Conservation (phyloP, 75 land plant species). For the Sequoiadendron giganteum region DNA sequence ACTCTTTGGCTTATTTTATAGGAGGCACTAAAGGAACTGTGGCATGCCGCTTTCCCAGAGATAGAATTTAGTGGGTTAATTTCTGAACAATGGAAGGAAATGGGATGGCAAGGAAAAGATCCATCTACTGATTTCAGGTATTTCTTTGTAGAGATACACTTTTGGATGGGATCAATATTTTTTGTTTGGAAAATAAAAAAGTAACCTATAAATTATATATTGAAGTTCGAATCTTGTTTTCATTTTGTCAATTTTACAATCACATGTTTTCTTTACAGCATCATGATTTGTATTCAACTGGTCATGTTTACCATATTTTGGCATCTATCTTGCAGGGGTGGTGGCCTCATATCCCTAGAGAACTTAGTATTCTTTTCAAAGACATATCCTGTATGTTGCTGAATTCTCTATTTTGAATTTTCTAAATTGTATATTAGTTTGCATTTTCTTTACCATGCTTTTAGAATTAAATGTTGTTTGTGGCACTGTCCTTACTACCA, state of each 20-base stretch:
- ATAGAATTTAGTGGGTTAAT: conserved; percentile 57
- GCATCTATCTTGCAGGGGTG: conserved; percentile 31
- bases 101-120: conserved; percentile 97
- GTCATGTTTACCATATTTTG: background rate
- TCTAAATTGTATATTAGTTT: background rate
- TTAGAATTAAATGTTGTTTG: background rate
- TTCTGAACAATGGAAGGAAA: conserved; percentile 90
- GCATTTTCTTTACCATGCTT: background rate
- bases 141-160: background rate
- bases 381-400: conserved; percentile 27
- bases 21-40: conserved; percentile 76
- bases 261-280: background rate
- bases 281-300: background rate
- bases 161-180: background rate
- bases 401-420: background rate
- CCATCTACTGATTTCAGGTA: conserved; percentile 94
- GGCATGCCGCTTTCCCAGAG: conserved; percentile 75
- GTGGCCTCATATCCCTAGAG: conserved; percentile 42
- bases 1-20: conserved; percentile 19
- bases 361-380: conserved; percentile 43
- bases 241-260: background rate
- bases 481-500: background rate
- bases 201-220: background rate
- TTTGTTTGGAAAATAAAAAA: background rate
- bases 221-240: background rate